Percentiles rank a stretch among this genome's conserved stretches.
Conservation (phyloP, 768 basidiomycete genomes). For the Suillus subalutaceus region DNA sequence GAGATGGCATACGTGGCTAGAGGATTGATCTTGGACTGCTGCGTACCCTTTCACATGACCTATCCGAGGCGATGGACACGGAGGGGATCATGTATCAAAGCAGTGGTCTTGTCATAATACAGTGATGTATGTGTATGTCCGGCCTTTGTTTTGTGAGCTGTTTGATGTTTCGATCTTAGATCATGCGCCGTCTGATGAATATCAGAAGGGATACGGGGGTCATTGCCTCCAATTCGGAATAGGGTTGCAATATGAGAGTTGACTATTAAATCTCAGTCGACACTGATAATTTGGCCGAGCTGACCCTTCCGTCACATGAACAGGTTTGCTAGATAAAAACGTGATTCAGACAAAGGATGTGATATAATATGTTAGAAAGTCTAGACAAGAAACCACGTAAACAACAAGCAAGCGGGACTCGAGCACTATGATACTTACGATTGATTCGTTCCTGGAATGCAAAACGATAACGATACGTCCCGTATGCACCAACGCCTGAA, state of each 20-base stretch:
- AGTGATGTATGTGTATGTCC: neutral
- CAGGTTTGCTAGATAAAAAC: too few relatives aligned
- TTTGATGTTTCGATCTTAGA: neutral
- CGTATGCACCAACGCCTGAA: constrained; percentile 14
- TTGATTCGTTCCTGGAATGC: constrained; percentile 25
- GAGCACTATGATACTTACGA: constrained; percentile 15
- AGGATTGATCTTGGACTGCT: neutral
- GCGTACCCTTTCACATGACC: neutral
- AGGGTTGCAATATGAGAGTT: too few relatives aligned
- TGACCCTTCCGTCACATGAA: neutral
- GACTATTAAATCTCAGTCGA: neutral
- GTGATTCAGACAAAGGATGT: neutral
- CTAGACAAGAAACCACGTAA: constrained; percentile 11
- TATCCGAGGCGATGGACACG: neutral
- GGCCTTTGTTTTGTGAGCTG: neutral
- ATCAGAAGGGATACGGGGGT: neutral
- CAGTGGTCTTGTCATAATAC: neutral
- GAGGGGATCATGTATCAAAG: neutral
- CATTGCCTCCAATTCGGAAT: neutral
- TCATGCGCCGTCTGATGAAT: neutral
- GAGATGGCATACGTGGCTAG: too few relatives aligned
- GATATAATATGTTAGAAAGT: constrained; percentile 15
- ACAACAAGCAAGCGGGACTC: neutral
- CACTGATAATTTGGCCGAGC: neutral
- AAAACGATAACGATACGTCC: constrained; percentile 17